A percentile compares a stretch with the other conserved stretches of the same genome.
Evolutionary conservation across 1,284 basidiomycete species (phyloP).

Genomic region (Ceraceosorus guamensis): DNA sequence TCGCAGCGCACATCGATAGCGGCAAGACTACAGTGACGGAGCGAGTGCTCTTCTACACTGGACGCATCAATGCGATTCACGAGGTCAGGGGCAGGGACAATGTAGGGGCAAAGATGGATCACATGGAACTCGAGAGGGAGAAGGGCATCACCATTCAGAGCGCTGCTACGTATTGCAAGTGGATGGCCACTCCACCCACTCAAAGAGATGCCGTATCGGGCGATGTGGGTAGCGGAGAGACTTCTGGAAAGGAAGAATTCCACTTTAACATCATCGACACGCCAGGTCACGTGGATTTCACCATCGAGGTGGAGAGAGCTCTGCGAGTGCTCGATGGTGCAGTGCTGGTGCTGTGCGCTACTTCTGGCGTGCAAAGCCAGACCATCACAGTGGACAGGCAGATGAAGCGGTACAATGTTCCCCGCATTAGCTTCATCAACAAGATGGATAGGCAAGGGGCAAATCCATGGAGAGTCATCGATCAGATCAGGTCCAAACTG

Average conservation of each 20-base stretch:
- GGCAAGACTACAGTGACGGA: slow-evolving; percentile 99
- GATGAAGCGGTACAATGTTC: slow-evolving; percentile 91
- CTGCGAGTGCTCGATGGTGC: slow-evolving; percentile 94
- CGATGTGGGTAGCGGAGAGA: slow-evolving; percentile 28
- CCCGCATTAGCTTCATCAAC: slow-evolving; percentile 93
- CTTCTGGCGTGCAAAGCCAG: slow-evolving; percentile 94
- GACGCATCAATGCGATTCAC: slow-evolving; percentile 90
- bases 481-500: slow-evolving; percentile 85
- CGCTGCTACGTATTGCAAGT: slow-evolving; percentile 96
- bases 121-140: slow-evolving; percentile 97
- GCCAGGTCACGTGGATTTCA: slow-evolving; percentile 99
- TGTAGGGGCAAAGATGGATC: slow-evolving; percentile 99
- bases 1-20: slow-evolving; percentile 61
- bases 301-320: slow-evolving; percentile 96
- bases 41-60: slow-evolving; percentile 91
- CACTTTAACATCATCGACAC: slow-evolving; percentile 99
- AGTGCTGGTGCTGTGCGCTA: slow-evolving; percentile 90
- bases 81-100: slow-evolving; percentile 92
- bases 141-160: slow-evolving; percentile 99
- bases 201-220: slow-evolving; percentile 48
- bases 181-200: slow-evolving; percentile 62
- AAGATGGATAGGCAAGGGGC: slow-evolving; percentile 99
- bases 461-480: slow-evolving; percentile 90
- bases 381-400: slow-evolving; percentile 98
- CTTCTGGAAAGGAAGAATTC: slow-evolving; percentile 61